Conservation (phyloP, 495 filamentous ascomycete species). For the Trichoderma gamsii region DNA sequence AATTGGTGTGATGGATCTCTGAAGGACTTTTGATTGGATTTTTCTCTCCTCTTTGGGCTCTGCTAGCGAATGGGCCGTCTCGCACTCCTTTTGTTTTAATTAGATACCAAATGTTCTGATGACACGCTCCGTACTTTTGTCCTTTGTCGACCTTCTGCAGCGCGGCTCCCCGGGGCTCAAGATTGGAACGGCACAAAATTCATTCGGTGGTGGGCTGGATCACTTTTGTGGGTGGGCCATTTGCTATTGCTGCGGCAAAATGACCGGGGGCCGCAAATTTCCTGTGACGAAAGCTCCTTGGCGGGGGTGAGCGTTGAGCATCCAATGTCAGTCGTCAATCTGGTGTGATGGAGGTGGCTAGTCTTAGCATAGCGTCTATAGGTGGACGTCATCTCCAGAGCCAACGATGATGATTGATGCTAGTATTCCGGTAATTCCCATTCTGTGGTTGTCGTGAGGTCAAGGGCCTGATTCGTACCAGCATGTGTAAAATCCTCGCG, state of each 20-base stretch:
- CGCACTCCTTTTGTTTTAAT: conserved; percentile 10
- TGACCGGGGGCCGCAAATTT: not conserved
- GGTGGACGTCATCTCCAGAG: not conserved
- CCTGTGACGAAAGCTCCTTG: not conserved
- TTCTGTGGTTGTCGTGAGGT: not conserved
- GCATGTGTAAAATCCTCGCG: not conserved
- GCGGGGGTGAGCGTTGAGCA: not conserved
- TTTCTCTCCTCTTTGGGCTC: not conserved
- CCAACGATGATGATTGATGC: not conserved
- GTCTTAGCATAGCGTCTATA: not conserved
- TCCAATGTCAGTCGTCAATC: not conserved
- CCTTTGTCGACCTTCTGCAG: not conserved
- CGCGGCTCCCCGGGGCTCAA: not conserved
- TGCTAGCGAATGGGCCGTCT: not conserved
- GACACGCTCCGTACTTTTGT: not conserved
- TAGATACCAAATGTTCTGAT: conserved; percentile 3
- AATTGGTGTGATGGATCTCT: conserved; percentile 4
- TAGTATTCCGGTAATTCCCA: not conserved
- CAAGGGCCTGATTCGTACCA: not conserved
- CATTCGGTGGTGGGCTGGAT: not conserved
- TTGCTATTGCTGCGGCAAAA: not conserved
- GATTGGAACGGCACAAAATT: not conserved
- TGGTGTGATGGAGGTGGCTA: not conserved
- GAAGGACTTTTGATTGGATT: not conserved
- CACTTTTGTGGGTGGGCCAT: conserved; percentile 6